Evolutionary conservation across 495 filamentous ascomycete genomes (phyloP).

Genomic region (Neurospora africana): DNA sequence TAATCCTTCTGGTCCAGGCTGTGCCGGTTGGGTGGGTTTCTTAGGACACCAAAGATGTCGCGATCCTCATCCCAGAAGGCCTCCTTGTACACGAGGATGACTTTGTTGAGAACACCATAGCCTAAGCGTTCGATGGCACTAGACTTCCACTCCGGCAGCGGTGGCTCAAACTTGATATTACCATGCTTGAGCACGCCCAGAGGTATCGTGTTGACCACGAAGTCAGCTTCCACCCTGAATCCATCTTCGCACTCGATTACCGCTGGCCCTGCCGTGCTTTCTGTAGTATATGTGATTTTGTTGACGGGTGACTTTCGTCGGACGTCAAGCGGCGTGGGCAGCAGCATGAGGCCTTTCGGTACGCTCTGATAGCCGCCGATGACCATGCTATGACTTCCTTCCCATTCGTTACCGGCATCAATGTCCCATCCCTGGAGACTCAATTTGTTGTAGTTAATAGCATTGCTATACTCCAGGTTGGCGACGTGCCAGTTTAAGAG

Average conservation of each 20-base stretch:
- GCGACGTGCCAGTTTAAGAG: conserved; percentile 97
- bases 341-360: conserved; percentile 65
- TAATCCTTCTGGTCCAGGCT: conserved; percentile 45
- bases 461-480: conserved; percentile 96
- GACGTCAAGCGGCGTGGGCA: conserved; percentile 71
- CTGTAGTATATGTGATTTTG: conserved; percentile 54
- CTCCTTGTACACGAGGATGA: conserved; percentile 79
- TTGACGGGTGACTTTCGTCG: conserved; percentile 58
- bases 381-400: conserved; percentile 85
- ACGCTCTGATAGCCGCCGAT: conserved; percentile 88
- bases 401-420: conserved; percentile 94
- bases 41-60: conserved; percentile 89
- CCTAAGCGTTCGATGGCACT: conserved; percentile 79
- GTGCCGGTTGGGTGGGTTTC: conserved; percentile 48
- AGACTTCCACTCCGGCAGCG: conserved; percentile 75
- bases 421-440: conserved; percentile 93
- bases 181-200: conserved; percentile 80
- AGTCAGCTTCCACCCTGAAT: conserved; percentile 65
- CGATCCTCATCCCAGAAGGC: conserved; percentile 87
- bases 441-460: conserved; percentile 70
- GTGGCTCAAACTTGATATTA: conserved; percentile 65
- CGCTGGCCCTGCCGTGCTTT: conserved; percentile 29
- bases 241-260: conserved; percentile 73
- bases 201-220: conserved; percentile 77
- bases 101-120: conserved; percentile 91